These are phyloP conservation scores for Carnegiea gigantea DNA, from an alignment of 179 eudicot species.

Conservation along the genomic window DNA sequence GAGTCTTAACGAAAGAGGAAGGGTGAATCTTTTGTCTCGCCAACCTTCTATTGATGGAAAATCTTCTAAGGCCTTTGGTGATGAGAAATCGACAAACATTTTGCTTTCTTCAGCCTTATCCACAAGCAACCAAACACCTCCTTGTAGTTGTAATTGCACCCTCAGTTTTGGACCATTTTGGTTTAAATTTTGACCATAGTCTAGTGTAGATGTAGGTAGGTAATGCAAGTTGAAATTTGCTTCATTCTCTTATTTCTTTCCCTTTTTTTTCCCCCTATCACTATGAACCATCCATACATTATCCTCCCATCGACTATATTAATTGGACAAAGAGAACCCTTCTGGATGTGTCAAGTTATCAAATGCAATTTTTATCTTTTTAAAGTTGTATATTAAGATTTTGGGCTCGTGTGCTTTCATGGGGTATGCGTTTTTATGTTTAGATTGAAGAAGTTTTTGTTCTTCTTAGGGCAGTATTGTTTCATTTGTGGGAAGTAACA, in stretches of 20 bases:
- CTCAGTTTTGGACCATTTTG: not conserved
- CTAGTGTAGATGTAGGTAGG: not conserved
- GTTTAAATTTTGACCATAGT: not conserved
- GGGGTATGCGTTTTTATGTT: too few species aligned
- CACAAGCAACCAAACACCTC: not conserved
- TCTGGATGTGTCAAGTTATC: too few species aligned
- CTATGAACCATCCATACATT: not conserved
- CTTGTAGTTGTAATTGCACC: not conserved
- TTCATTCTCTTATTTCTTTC: not conserved
- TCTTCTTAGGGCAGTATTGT: too few species aligned
- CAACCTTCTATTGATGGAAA: constrained; percentile 14
- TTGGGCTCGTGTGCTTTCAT: too few species aligned
- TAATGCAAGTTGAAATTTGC: not conserved
- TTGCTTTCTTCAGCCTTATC: constrained; percentile 11
- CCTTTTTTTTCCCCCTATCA: not conserved
- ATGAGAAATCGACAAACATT: constrained; percentile 21
- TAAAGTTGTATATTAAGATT: too few species aligned
- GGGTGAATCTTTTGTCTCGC: not conserved
- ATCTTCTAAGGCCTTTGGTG: not conserved
- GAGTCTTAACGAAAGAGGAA: constrained; percentile 22
- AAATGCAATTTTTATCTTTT: too few species aligned
- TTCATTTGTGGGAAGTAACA: too few species aligned
- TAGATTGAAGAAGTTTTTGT: too few species aligned
- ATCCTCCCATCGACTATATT: not conserved
- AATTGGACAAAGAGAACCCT: not conserved